Conservation (phyloP, 192 early-diverging fungal species). For the Gaertneriomyces sp. region DNA sequence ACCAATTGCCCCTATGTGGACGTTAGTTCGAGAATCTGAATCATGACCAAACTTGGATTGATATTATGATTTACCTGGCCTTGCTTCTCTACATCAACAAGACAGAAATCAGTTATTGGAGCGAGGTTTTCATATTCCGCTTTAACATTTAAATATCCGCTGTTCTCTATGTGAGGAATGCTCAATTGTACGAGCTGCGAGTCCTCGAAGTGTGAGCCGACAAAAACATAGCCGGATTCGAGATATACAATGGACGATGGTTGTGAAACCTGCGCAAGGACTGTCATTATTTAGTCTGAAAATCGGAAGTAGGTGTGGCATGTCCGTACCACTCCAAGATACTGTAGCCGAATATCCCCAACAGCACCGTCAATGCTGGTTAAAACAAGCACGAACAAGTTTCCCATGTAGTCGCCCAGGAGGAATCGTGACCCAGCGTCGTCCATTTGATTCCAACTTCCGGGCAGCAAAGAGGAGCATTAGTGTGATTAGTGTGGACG, state of each 20-base stretch:
- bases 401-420: slow-evolving; percentile 66
- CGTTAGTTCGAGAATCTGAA: slow-evolving; percentile 4
- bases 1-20: slow-evolving; percentile 66
- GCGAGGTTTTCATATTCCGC: slow-evolving; percentile 70
- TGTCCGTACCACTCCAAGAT: slow-evolving; percentile 49
- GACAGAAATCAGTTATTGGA: slow-evolving; percentile 81
- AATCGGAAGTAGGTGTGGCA: not conserved
- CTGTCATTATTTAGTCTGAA: not conserved
- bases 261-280: slow-evolving; percentile 29
- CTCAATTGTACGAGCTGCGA: slow-evolving; percentile 70
- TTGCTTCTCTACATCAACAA: slow-evolving; percentile 72
- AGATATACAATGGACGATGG: slow-evolving; percentile 64
- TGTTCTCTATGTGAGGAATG: slow-evolving; percentile 12
- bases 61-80: slow-evolving; percentile 40
- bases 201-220: slow-evolving; percentile 85
- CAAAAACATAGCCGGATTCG: slow-evolving; percentile 62
- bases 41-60: not conserved
- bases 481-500: not conserved
- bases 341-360: slow-evolving; percentile 34
- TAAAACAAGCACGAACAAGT: slow-evolving; percentile 45
- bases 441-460: slow-evolving; percentile 44
- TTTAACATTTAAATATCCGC: slow-evolving; percentile 54
- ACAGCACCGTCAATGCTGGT: slow-evolving; percentile 25
- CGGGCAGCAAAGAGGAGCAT: not conserved
- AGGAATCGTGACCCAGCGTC: slow-evolving; percentile 54